Evolutionary conservation across 805 yeast species (phyloP).

Genomic region (Metschnikowia aberdeeniae): DNA sequence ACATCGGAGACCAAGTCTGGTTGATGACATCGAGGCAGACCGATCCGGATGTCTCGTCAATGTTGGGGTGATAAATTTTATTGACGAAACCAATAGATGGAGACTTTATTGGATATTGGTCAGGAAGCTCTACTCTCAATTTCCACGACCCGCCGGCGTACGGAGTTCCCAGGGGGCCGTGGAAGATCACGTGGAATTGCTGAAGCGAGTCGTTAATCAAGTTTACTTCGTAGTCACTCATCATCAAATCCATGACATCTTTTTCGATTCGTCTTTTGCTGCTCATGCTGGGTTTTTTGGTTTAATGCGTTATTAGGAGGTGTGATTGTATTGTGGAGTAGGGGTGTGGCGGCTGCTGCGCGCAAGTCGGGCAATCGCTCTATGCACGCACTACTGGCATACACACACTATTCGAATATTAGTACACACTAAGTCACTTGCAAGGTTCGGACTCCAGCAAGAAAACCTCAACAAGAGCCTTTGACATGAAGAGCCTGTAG

Average conservation of each 20-base stretch:
- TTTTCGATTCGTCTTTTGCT: slow-evolving; percentile 76
- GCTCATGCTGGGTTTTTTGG: slow-evolving; percentile 12
- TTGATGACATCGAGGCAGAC: slow-evolving; percentile 95
- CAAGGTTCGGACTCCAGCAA: too few relatives aligned
- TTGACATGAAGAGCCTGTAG: too few relatives aligned
- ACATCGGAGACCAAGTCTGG: slow-evolving; percentile 98
- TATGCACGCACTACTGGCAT: neutral
- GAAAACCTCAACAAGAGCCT: too few relatives aligned
- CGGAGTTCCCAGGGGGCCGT: slow-evolving; percentile 80
- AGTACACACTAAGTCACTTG: too few relatives aligned
- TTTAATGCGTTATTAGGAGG: neutral
- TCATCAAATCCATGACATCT: slow-evolving; percentile 94
- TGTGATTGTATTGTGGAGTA: slow-evolving; percentile 5
- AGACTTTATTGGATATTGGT: slow-evolving; percentile 90
- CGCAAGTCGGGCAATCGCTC: slow-evolving; percentile 4
- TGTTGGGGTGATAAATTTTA: slow-evolving; percentile 91
- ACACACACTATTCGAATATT: too few relatives aligned
- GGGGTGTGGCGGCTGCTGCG: slow-evolving; percentile 1
- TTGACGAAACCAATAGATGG: slow-evolving; percentile 94
- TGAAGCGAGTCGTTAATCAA: slow-evolving; percentile 74
- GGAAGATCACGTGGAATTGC: slow-evolving; percentile 79
- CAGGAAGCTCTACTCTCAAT: slow-evolving; percentile 89
- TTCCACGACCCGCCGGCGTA: slow-evolving; percentile 90
- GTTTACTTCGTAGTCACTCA: slow-evolving; percentile 89
- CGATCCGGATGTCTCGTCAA: slow-evolving; percentile 85